phyloP scores from a whole-genome alignment of 345 rosid genomes.

The Eucalyptus coolabah region DNA sequence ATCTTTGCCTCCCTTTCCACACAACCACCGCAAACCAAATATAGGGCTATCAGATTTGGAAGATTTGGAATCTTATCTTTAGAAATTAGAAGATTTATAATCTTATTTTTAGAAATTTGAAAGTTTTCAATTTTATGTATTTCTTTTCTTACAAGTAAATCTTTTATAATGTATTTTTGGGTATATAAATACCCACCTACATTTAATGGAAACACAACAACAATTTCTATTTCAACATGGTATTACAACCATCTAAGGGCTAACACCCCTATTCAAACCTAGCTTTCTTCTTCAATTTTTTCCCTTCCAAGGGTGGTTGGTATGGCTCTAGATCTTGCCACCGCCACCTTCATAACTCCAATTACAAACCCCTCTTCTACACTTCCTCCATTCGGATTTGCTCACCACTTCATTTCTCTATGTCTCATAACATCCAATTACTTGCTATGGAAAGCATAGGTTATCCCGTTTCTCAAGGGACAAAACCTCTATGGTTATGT shows the following conservation, averaged over 20 bases:
- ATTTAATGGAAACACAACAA: neutral
- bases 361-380: neutral
- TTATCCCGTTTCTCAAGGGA: neutral
- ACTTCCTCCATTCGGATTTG: neutral
- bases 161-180: neutral
- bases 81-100: too few relatives aligned
- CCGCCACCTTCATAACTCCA: neutral
- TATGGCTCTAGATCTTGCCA: neutral
- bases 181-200: neutral
- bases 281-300: neutral
- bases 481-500: neutral
- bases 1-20: neutral
- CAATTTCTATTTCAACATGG: neutral
- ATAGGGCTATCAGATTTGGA: neutral
- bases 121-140: neutral
- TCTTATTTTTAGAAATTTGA: too few relatives aligned
- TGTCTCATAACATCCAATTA: neutral
- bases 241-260: neutral
- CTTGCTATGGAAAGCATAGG: neutral
- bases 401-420: neutral
- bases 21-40: neutral
- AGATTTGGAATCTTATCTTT: neutral
- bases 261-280: neutral
- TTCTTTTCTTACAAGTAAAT: neutral
- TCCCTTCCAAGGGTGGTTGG: neutral